Percentiles rank a stretch among this genome's conserved stretches.
phyloP scores from a whole-genome alignment of 768 basidiomycete species.

The Crepidotus variabilis region DNA sequence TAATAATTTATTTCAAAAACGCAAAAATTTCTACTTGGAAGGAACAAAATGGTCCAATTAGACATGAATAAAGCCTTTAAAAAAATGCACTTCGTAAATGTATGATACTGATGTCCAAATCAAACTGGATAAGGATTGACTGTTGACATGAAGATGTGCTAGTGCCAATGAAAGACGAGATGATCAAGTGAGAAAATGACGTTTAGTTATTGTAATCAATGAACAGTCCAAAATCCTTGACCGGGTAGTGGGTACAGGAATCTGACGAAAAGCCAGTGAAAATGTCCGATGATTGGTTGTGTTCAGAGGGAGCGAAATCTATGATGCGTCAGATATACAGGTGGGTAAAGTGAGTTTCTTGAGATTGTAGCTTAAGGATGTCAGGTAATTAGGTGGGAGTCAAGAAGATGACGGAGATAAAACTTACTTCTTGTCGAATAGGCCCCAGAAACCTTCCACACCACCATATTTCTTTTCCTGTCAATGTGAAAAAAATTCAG shows the following conservation, averaged over 20 bases:
- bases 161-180: no score
- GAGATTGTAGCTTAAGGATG: conserved; percentile 51
- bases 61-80: no score
- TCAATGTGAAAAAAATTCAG: neutral
- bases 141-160: no score
- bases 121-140: no score
- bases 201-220: no score
- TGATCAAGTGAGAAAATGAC: no score
- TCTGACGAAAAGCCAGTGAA: neutral
- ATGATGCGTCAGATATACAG: conserved; percentile 29
- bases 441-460: conserved; percentile 60
- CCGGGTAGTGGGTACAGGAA: neutral
- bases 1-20: no score
- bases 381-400: neutral
- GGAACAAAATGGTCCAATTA: no score
- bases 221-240: no score
- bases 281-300: neutral
- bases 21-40: no score
- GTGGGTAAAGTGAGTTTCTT: conserved; percentile 65
- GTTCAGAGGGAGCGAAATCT: neutral
- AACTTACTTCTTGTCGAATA: conserved; percentile 42
- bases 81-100: no score
- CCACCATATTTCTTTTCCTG: conserved; percentile 49
- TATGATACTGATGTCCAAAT: no score
- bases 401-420: neutral